Conservation (phyloP, 2,329 filamentous ascomycete genomes). For the Fusarium nelsonii region DNA sequence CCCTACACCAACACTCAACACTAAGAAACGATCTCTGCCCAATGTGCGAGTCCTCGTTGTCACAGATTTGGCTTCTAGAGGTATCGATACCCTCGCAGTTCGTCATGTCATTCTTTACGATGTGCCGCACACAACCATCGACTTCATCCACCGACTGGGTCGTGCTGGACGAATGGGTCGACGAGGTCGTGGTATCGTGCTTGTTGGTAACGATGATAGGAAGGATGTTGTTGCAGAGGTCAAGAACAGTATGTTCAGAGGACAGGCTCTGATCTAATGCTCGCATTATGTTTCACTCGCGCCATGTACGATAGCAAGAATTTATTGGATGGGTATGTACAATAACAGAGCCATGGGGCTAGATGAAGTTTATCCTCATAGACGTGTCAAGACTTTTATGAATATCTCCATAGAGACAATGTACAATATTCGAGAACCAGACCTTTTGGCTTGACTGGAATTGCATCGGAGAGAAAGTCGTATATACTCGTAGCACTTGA, state of each 20-base stretch:
- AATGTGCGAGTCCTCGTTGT: constrained; percentile 94
- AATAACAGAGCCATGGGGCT: constrained; percentile 19
- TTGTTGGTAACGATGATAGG: constrained; percentile 90
- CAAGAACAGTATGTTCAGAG: constrained; percentile 87
- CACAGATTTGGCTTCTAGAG: constrained; percentile 90
- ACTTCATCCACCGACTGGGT: constrained; percentile 96
- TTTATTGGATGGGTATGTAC: constrained; percentile 33
- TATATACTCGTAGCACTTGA: too few relatives aligned
- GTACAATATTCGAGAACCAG: constrained; percentile 2
- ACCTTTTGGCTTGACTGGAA: neutral
- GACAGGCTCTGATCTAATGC: constrained; percentile 77
- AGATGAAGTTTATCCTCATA: constrained; percentile 15
- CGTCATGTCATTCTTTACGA: constrained; percentile 94
- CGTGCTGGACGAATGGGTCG: constrained; percentile 93
- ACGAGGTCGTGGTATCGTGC: constrained; percentile 87
- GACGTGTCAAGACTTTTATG: constrained; percentile 17
- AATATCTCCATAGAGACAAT: constrained; percentile 26
- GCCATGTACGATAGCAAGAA: constrained; percentile 42
- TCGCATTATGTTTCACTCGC: constrained; percentile 7
- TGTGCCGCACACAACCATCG: constrained; percentile 97
- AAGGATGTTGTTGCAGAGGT: constrained; percentile 93
- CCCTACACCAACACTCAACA: constrained; percentile 47
- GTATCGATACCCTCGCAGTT: constrained; percentile 93
- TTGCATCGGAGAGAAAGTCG: too few relatives aligned
- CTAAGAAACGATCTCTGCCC: constrained; percentile 65